phyloP scores from a whole-genome alignment of 192 early-diverging fungal species.

The Linnemannia elongata region DNA sequence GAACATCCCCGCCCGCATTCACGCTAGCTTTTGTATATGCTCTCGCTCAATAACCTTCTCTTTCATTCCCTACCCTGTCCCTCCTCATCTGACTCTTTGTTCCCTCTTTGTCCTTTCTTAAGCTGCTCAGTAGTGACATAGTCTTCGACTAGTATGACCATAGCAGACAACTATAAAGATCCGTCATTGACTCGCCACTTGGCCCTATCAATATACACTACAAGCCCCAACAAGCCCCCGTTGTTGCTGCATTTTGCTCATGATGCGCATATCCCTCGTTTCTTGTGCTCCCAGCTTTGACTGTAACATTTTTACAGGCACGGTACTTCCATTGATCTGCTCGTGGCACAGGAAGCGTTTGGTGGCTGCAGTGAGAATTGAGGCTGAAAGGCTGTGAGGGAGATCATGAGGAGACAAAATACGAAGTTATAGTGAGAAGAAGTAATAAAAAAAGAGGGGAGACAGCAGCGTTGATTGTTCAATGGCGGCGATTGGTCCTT shows the following conservation, averaged over 20 bases:
- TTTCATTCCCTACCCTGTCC: neutral
- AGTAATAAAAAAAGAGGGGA: neutral
- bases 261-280: neutral
- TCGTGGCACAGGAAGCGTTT: neutral
- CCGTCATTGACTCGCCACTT: neutral
- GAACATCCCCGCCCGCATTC: neutral
- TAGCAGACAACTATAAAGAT: neutral
- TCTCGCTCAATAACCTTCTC: neutral
- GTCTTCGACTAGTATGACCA: neutral
- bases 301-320: neutral
- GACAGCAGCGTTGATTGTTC: neutral
- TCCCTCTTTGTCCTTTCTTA: neutral
- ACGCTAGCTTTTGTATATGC: neutral
- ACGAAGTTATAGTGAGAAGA: constrained; percentile 13
- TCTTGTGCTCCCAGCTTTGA: neutral
- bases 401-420: neutral
- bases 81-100: neutral
- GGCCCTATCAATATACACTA: neutral
- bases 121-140: neutral
- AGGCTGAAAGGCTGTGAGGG: neutral
- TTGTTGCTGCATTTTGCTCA: neutral
- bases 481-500: constrained; percentile 7
- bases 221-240: no score
- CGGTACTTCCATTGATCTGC: neutral
- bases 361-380: neutral